These are phyloP conservation scores for Pseudozyma sp. DNA, from an alignment of 1,284 basidiomycete species.

Conservation along the genomic window DNA sequence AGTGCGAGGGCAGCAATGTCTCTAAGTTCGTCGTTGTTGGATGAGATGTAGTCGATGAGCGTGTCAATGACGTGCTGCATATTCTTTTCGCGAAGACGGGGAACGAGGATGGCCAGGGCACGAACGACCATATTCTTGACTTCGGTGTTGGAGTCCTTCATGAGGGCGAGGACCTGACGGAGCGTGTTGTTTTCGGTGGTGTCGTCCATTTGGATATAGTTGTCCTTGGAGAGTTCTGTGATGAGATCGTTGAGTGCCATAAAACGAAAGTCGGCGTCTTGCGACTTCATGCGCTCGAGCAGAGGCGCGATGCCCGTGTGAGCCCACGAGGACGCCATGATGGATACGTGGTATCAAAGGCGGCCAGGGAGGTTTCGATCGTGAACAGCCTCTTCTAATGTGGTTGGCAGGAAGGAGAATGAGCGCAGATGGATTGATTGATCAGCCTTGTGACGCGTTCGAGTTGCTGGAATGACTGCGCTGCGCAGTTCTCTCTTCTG, in stretches of 20 bases:
- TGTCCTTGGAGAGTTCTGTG: slow-evolving; percentile 47
- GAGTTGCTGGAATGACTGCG: no score
- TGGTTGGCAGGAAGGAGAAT: not conserved
- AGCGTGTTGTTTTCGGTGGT: slow-evolving; percentile 79
- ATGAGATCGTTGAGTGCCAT: slow-evolving; percentile 67
- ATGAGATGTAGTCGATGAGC: slow-evolving; percentile 83
- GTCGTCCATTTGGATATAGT: slow-evolving; percentile 53
- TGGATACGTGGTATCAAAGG: not conserved
- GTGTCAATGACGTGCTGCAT: slow-evolving; percentile 88
- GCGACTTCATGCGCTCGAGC: slow-evolving; percentile 66
- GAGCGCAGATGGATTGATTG: not conserved
- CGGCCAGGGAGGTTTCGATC: not conserved
- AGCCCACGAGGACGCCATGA: slow-evolving; percentile 47
- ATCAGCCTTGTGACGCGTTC: slow-evolving; percentile 21
- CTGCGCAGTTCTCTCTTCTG: slow-evolving; percentile 3
- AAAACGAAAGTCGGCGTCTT: slow-evolving; percentile 65
- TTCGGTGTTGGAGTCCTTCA: slow-evolving; percentile 94
- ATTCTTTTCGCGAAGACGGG: slow-evolving; percentile 82
- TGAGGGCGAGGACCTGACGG: slow-evolving; percentile 81
- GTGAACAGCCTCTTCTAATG: no score
- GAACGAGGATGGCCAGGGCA: slow-evolving; percentile 86
- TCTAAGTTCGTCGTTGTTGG: slow-evolving; percentile 86
- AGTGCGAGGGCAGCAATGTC: slow-evolving; percentile 92
- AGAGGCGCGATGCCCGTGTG: slow-evolving; percentile 54
- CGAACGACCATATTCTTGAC: slow-evolving; percentile 88